Percentiles rank a stretch among this genome's conserved stretches.
phyloP scores from a whole-genome alignment of 2,329 filamentous ascomycete genomes.

The Beauveria varroae region DNA sequence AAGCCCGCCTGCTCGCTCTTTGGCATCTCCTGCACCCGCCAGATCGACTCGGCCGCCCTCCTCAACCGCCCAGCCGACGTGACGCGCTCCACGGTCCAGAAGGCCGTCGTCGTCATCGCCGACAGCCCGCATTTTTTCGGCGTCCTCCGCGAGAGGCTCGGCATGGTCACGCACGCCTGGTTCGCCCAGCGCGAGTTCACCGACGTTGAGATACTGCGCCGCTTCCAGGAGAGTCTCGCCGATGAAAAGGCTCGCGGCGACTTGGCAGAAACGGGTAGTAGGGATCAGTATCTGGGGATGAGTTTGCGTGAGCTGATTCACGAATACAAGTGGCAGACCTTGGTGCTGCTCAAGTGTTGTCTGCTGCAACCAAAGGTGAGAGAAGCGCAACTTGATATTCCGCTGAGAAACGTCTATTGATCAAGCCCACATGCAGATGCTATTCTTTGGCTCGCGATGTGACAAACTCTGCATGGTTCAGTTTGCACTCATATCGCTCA shows the following conservation, averaged over 20 bases:
- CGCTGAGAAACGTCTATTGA: background rate
- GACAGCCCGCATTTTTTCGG: slow-evolving; percentile 87
- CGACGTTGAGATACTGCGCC: slow-evolving; percentile 79
- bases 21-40: slow-evolving; percentile 89
- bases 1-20: slow-evolving; percentile 74
- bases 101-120: slow-evolving; percentile 92
- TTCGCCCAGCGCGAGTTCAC: slow-evolving; percentile 91
- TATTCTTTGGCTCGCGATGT: slow-evolving; percentile 96
- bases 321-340: slow-evolving; percentile 89
- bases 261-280: slow-evolving; percentile 60
- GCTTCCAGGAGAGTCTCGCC: slow-evolving; percentile 83
- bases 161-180: slow-evolving; percentile 90
- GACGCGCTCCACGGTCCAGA: slow-evolving; percentile 95
- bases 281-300: slow-evolving; percentile 81
- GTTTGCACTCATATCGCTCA: slow-evolving; percentile 90
- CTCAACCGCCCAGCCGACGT: slow-evolving; percentile 78
- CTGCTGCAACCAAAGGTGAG: slow-evolving; percentile 86
- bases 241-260: slow-evolving; percentile 53
- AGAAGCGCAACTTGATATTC: slow-evolving; percentile 3
- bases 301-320: slow-evolving; percentile 86
- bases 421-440: slow-evolving; percentile 61
- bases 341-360: slow-evolving; percentile 90
- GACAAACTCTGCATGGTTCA: slow-evolving; percentile 97
- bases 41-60: slow-evolving; percentile 73
- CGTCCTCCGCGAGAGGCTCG: slow-evolving; percentile 80